Conservation (phyloP, 352 stramenopile species). For the Phytophthora capsici region DNA sequence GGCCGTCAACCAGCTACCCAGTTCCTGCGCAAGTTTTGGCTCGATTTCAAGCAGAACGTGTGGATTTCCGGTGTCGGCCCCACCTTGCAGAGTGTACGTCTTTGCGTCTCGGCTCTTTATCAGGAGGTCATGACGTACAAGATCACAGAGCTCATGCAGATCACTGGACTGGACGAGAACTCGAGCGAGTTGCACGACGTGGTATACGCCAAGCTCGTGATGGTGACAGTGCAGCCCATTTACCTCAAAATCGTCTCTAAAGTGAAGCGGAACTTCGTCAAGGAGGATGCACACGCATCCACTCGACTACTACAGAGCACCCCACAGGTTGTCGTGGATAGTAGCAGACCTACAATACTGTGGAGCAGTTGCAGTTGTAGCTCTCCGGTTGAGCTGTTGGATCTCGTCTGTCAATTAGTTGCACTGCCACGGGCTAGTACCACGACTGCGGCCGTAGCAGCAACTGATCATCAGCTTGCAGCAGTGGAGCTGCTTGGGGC, state of each 20-base stretch:
- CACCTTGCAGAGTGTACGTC: slow-evolving; percentile 34
- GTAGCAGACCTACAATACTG: slow-evolving; percentile 15
- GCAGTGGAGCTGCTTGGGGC: slow-evolving; percentile 27
- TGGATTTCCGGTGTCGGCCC: slow-evolving; percentile 26
- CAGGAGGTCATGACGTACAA: slow-evolving; percentile 48
- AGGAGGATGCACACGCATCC: slow-evolving; percentile 35
- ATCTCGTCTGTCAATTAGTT: slow-evolving; percentile 35
- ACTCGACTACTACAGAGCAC: slow-evolving; percentile 29
- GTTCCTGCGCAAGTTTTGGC: slow-evolving; percentile 54
- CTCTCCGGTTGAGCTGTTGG: slow-evolving; percentile 39
- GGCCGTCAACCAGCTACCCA: slow-evolving; percentile 43
- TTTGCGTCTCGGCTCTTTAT: slow-evolving; percentile 40
- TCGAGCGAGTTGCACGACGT: slow-evolving; percentile 34
- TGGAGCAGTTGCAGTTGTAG: slow-evolving; percentile 39
- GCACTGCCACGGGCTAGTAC: slow-evolving; percentile 17
- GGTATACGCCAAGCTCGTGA: slow-evolving; percentile 45
- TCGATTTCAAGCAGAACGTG: slow-evolving; percentile 56
- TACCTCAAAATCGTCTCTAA: slow-evolving; percentile 46
- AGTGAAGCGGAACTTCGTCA: slow-evolving; percentile 40
- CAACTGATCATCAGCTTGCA: slow-evolving; percentile 32
- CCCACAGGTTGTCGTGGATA: slow-evolving; percentile 19
- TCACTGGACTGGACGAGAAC: slow-evolving; percentile 52
- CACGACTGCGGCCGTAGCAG: slow-evolving; percentile 12
- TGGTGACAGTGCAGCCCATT: slow-evolving; percentile 47
- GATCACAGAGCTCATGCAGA: slow-evolving; percentile 47